Evolutionary conservation across 805 yeast species (phyloP).

Genomic region (Saccharomycopsis sp.): DNA sequence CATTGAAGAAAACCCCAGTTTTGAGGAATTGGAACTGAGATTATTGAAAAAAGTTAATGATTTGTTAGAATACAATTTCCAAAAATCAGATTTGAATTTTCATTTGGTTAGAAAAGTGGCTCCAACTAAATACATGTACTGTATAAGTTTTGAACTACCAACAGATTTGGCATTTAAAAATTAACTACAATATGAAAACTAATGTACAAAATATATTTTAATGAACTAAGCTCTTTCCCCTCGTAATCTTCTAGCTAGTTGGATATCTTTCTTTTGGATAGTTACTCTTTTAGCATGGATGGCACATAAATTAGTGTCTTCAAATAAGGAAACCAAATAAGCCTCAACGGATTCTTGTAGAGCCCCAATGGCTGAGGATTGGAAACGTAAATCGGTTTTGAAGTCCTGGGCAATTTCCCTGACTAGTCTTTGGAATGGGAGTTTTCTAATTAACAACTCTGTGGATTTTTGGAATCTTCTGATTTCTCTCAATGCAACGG

Average conservation of each 20-base stretch:
- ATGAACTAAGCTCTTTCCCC: conserved; percentile 75
- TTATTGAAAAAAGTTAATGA: conserved; percentile 44
- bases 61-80: conserved; percentile 34
- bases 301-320: conserved; percentile 97
- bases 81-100: conserved; percentile 42
- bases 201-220: conserved; percentile 9
- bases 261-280: conserved; percentile 96
- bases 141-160: conserved; percentile 71
- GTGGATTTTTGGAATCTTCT: conserved; percentile 97
- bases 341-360: conserved; percentile 98
- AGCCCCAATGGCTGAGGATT: conserved; percentile 95
- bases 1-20: conserved; percentile 48
- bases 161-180: conserved; percentile 38
- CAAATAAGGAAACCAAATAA: conserved; percentile 89
- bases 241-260: conserved; percentile 94
- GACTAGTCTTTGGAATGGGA: conserved; percentile 95
- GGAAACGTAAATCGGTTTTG: conserved; percentile 91
- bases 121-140: conserved; percentile 94
- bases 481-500: conserved; percentile 92
- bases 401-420: conserved; percentile 93
- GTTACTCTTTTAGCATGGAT: conserved; percentile 99
- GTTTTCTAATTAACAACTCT: conserved; percentile 87
- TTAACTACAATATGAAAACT: background rate
- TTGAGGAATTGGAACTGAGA: conserved; percentile 57
- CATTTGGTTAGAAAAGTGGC: conserved; percentile 91